Base-by-base conservation (phyloP, 345 rosid genomes). In the Eucalyptus regnans region DNA sequence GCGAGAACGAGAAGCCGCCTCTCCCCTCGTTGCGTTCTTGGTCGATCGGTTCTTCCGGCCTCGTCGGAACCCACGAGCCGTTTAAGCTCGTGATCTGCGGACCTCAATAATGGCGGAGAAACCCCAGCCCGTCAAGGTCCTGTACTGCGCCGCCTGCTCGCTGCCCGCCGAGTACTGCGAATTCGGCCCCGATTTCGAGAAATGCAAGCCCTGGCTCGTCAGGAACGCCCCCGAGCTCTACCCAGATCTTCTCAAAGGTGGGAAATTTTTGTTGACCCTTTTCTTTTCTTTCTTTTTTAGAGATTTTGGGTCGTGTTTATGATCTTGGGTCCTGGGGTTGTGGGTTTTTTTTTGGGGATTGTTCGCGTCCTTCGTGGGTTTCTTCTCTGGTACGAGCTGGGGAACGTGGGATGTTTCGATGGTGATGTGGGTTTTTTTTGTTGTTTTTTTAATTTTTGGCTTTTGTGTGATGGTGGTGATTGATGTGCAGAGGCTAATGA, bases 161-260 rank as follows among this genome's bases (percentile, higher is more conserved):
- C 94, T 97, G 50, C 99, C 99, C 0, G 96, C 98, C 0, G 99
- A 97, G 94, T 97, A 96, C 92, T 97, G 99, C 89, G 99, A 96
- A 90, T 97, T 95, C 90, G 97, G 99, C 29, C 96, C 99, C 86
- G 96, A 97, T 93, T 97, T 97, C 92, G 97, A 88, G 29, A 96
- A 94, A 92, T 97, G 99, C 89, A 97, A 97, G 91, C 99, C 99
- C 3, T 97, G 99, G 99, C 92, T 97, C 90, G 76, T 96, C 88
- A 91, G 91, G 46, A 94, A 97, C 95, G 98, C 98, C 23, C 96
- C 98, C 13, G 93, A 94, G 48, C 94, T 97, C 89, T 97, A 96
- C 86, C 99, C 99, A 52, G 94, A 97, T 96, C 97, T 97, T 87
- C 88, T 95, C 88, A 94, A 93, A 94, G 99, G 99, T 95, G 23